These are phyloP conservation scores for Odontarrhena argentea DNA, from an alignment of 345 rosid genomes.

Conservation along the genomic window DNA sequence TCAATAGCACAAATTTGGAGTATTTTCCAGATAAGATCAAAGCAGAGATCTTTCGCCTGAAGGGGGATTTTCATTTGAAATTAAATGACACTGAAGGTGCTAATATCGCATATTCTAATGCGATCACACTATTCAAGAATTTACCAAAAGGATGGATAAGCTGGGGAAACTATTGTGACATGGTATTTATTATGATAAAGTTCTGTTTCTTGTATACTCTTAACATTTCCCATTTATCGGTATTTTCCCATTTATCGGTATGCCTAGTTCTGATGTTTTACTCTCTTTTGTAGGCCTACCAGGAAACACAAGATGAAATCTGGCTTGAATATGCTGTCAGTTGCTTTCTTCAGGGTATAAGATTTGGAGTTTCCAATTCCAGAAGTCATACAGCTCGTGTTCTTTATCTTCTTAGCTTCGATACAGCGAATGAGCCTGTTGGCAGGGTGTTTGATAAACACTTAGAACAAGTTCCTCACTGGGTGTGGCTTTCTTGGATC, in stretches of 20 bases:
- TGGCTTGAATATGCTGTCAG: constrained; percentile 97
- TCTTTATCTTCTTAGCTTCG: constrained; percentile 94
- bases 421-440: constrained; percentile 85
- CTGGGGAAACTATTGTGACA: constrained; percentile 97
- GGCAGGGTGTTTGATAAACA: constrained; percentile 95
- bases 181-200: constrained; percentile 53
- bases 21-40: constrained; percentile 83
- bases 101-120: constrained; percentile 80
- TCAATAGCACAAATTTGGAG: constrained; percentile 88
- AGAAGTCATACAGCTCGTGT: constrained; percentile 97
- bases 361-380: constrained; percentile 90
- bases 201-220: constrained; percentile 19
- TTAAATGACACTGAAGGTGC: constrained; percentile 81
- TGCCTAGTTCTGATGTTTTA: constrained; percentile 25
- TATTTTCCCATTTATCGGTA: background rate
- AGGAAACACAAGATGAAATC: constrained; percentile 80
- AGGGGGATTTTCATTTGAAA: constrained; percentile 87
- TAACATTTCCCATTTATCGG: background rate
- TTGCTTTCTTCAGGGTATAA: constrained; percentile 99
- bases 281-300: constrained; percentile 66
- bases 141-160: constrained; percentile 99
- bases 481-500: constrained; percentile 99
- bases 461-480: constrained; percentile 91
- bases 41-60: constrained; percentile 85
- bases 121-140: constrained; percentile 81